Evolutionary conservation across 345 rosid species (phyloP).

Genomic region (Nephelium lappaceum): DNA sequence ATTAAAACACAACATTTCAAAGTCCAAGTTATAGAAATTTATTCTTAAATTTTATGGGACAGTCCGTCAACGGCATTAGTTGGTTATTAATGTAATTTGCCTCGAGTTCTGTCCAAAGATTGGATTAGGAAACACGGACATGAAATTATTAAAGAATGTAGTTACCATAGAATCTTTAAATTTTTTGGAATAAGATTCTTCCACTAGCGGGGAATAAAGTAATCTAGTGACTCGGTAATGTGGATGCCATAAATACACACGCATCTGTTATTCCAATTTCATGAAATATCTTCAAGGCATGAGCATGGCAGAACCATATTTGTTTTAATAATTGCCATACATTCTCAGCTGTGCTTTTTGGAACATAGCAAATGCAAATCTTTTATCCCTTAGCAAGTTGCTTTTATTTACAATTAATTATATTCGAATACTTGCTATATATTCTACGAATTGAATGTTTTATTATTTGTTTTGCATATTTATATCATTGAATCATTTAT

Average conservation of each 20-base stretch:
- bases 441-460: background rate
- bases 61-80: conserved; percentile 13
- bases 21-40: background rate
- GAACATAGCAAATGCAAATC: background rate
- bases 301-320: background rate
- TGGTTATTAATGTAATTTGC: conserved; percentile 8
- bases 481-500: too few relatives aligned
- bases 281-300: background rate
- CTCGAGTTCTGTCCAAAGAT: conserved; percentile 10
- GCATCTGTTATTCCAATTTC: conserved; percentile 7
- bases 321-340: background rate
- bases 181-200: background rate
- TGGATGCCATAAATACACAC: conserved; percentile 15
- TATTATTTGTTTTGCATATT: too few relatives aligned
- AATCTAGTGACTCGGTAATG: conserved; percentile 1
- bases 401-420: background rate
- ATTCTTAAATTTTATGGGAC: background rate
- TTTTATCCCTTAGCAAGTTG: background rate
- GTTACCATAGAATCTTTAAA: background rate
- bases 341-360: background rate
- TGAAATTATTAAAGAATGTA: conserved; percentile 9
- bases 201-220: conserved; percentile 6
- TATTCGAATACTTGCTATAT: background rate
- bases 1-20: too few relatives aligned
- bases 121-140: conserved; percentile 10